Conservation (phyloP, 2,329 filamentous ascomycete genomes). For the Monosporascus ibericus region DNA sequence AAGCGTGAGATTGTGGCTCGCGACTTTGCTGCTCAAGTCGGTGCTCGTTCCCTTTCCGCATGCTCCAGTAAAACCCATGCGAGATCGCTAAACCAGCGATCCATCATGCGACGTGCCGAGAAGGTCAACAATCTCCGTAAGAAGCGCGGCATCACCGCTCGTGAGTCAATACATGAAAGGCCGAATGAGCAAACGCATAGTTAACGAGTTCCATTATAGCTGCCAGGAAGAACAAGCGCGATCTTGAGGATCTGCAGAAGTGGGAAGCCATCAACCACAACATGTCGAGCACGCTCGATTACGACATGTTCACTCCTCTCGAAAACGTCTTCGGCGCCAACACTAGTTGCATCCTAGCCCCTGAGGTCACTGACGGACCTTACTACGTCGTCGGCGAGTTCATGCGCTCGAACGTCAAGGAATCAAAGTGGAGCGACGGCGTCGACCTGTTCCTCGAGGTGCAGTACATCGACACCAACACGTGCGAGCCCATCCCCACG, state of each 20-base stretch:
- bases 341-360: constrained; percentile 29
- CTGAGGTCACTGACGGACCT: constrained; percentile 31
- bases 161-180: constrained; percentile 12
- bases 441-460: constrained; percentile 38
- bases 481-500: constrained; percentile 36
- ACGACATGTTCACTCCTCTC: constrained; percentile 26
- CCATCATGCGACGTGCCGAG: constrained; percentile 33
- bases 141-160: constrained; percentile 27
- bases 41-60: constrained; percentile 31
- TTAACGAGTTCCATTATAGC: constrained; percentile 6
- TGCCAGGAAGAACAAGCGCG: constrained; percentile 26
- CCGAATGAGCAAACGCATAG: background rate
- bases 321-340: constrained; percentile 29
- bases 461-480: constrained; percentile 41
- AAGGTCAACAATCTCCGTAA: constrained; percentile 31
- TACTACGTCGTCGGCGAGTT: constrained; percentile 41
- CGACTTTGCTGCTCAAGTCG: constrained; percentile 23
- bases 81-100: constrained; percentile 32
- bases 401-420: constrained; percentile 38
- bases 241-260: constrained; percentile 24
- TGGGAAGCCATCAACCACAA: constrained; percentile 31
- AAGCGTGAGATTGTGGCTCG: constrained; percentile 29
- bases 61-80: constrained; percentile 33
- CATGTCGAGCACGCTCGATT: constrained; percentile 19
- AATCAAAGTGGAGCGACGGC: constrained; percentile 31